phyloP scores from a whole-genome alignment of 2,329 filamentous ascomycete species.

The Hysterium pulicare region DNA sequence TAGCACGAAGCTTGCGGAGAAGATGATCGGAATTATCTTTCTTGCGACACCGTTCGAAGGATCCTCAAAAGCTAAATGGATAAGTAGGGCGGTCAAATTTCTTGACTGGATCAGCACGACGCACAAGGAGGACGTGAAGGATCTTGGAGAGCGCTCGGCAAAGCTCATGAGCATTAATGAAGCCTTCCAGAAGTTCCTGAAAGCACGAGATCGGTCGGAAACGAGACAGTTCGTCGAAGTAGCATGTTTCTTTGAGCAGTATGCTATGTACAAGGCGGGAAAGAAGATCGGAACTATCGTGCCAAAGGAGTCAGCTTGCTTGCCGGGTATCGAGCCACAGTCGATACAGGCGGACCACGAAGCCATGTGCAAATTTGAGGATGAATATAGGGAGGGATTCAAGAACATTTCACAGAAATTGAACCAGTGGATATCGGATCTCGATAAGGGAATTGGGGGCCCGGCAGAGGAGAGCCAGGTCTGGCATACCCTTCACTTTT shows the following conservation, averaged over 20 bases:
- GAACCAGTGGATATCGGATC: conserved; percentile 7
- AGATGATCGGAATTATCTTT: conserved; percentile 8
- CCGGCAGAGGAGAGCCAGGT: conserved; percentile 3
- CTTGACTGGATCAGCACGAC: conserved; percentile 8
- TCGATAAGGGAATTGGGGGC: conserved; percentile 3
- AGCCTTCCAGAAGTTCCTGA: conserved; percentile 9
- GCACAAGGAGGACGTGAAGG: conserved; percentile 10
- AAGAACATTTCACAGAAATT: conserved; percentile 7
- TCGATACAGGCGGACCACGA: conserved; percentile 11
- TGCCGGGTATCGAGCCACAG: conserved; percentile 10
- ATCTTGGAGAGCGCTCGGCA: conserved; percentile 11
- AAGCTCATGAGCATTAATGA: conserved; percentile 9
- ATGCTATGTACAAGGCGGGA: conserved; percentile 8
- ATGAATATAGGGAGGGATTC: conserved; percentile 8
- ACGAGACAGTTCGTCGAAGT: conserved; percentile 6
- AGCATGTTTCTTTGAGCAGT: conserved; percentile 14
- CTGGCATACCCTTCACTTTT: conserved; percentile 1
- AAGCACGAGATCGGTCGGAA: conserved; percentile 7
- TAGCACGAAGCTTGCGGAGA: conserved; percentile 3
- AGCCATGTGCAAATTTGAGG: conserved; percentile 10
- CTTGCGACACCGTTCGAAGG: conserved; percentile 14
- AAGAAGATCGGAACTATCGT: conserved; percentile 11
- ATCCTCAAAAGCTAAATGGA: conserved; percentile 10
- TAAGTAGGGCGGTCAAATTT: conserved; percentile 6
- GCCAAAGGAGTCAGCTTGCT: conserved; percentile 9